These are phyloP conservation scores for Microdochium paspali DNA, from an alignment of 2,329 filamentous ascomycete species.

Conservation along the genomic window DNA sequence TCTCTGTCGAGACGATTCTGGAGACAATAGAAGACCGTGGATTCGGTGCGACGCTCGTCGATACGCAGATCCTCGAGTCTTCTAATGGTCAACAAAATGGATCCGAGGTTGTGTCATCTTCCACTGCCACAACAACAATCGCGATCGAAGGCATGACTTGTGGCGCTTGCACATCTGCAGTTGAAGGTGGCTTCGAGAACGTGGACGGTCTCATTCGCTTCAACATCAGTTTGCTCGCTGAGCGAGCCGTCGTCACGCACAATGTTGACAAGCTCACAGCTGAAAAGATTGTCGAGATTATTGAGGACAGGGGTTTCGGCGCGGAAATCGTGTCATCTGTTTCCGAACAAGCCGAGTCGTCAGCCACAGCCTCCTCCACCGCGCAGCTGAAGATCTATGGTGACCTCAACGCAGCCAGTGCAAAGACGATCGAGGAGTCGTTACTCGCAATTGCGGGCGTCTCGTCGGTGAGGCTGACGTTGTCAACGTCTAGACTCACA, in stretches of 20 bases:
- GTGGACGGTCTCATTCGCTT: conserved; percentile 76
- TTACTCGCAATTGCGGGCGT: conserved; percentile 62
- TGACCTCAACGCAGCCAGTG: conserved; percentile 60
- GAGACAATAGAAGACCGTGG: conserved; percentile 62
- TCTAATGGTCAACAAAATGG: conserved; percentile 21
- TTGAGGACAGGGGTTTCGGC: conserved; percentile 87
- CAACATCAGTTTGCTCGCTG: conserved; percentile 89
- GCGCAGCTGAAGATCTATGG: conserved; percentile 82
- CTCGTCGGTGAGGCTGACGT: conserved; percentile 61
- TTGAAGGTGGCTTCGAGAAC: conserved; percentile 72
- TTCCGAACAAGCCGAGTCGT: conserved; percentile 44
- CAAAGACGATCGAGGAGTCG: conserved; percentile 59
- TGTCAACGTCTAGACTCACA: conserved; percentile 63
- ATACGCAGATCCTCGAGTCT: conserved; percentile 46
- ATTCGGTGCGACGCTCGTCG: conserved; percentile 71
- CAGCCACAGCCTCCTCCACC: conserved; percentile 42
- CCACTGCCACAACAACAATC: conserved; percentile 66
- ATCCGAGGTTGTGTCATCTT: conserved; percentile 22
- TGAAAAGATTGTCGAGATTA: conserved; percentile 68
- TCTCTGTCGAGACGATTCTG: conserved; percentile 43
- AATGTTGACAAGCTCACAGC: conserved; percentile 61
- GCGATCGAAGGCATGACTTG: conserved; percentile 97
- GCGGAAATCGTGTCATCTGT: conserved; percentile 73
- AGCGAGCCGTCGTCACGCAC: conserved; percentile 82
- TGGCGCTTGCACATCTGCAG: conserved; percentile 87